Base-by-base conservation (phyloP, 352 stramenopile genomes). In the Globisporangium rhizosaccharum region DNA sequence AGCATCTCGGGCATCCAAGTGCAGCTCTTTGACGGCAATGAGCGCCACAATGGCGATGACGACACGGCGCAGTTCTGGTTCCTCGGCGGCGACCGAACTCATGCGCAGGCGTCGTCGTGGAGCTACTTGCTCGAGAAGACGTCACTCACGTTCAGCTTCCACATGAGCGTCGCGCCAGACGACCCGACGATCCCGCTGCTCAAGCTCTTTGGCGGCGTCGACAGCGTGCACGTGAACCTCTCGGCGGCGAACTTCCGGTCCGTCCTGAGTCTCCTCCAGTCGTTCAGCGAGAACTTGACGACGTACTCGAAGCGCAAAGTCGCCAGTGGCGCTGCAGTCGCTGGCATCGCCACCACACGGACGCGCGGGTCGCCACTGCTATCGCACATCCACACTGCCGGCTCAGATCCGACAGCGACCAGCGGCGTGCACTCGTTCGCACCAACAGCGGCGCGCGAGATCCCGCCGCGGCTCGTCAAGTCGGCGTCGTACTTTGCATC, bases 1-100 rank as follows among this genome's bases (percentile, higher is more conserved):
- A 77, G 70, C 14, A 73, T 94, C n/a, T 82, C 76, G 0, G 83
- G 83, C 3, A 86, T 92, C 53, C 78, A 94, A 70, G 82, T 91
- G 12, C 79, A 87, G 53, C 67, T 90, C 47, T 70, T 83, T 23
- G 73, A 79, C 20, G 33, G 5, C n/a, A 28, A 4, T 26, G 12
- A 47, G 41, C 14, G 15, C 5, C 41, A 23, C 18, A 7, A n/a
- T 47, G 18, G 41, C 41, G 41, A 47, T 7, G 6, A 47, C n/a
- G 20, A 46, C 14, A 0, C 41, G 14, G 18, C 6, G 9, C 59
- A 51, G 28, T 59, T 60, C 15, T 65, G 52, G 52, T 59, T 53
- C 26, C 51, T 70, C 56, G 23, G 33, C 23, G 51, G 59, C 5
- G 46, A 54, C 20, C 64, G 52, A n/a, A 25, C 49, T n/a, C 14